Evolutionary conservation across 2,329 filamentous ascomycete genomes (phyloP), one percentile per base, ranked within the genome.

Genomic region (Madurella mycetomatis): DNA sequence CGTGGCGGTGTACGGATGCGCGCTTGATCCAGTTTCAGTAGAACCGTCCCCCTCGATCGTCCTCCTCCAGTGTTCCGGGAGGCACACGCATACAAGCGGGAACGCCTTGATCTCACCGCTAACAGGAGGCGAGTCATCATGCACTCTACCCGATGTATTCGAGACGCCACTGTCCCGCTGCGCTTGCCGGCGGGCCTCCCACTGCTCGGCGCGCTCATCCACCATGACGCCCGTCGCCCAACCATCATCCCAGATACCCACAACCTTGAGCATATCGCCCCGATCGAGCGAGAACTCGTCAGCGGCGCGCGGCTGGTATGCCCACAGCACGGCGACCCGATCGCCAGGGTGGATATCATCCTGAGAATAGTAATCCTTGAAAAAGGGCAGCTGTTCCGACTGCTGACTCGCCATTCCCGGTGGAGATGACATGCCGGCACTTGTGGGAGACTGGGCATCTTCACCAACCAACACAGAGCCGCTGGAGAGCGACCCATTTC

Each of bases 211-310:
- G 52, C 84, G 81, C 64, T 95, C 89, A 51, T 86, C 80, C 53
- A 95, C 75, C 67, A 95, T 80, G 52, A 96, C 81, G 64, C 94
- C 94, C 1, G 94, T 99, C 11, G 94, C 94, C 94, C 94, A 99
- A 45, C 94, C 94, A 69, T 99, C 94, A 66, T 99, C 94, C 94
- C 94, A 99, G 62, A 99, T 99, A 58, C 94, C 94, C 32, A 97
- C 87, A 13, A 99, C 86, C 74, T 96, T 97, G 66, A 99, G 81
- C 92, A 99, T 96, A 68, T 99, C 94, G 51, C 94, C 94, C 55
- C 94, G 85, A 65, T 97, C 94, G 39, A 99, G 78, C 40, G 90
- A 80, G 67, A 97, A 97, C 68, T 99, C 94, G 66, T 99, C 94
- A 31, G 85, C 84, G 4, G 94, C 94, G 34, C 94, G 88, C 34